Base-by-base conservation (phyloP, 2,329 filamentous ascomycete species). In the Ophidiomyces ophidiicola region DNA sequence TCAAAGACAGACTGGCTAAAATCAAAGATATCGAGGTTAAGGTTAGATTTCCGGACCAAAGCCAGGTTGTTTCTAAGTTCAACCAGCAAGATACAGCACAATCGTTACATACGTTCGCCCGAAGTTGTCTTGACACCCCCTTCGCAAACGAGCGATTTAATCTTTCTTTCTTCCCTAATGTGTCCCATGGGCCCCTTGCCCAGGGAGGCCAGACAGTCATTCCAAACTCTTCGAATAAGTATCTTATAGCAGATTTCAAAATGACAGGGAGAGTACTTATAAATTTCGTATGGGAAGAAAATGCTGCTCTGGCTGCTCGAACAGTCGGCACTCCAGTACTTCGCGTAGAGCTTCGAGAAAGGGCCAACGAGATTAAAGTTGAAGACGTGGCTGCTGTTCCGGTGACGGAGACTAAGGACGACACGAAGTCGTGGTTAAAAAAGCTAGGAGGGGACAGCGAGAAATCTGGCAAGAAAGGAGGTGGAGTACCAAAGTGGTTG, bases 1-100 rank as follows among this genome's bases (percentile, higher is more conserved):
- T 79, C 37, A 72, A 74, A 32, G 76, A 78, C 20, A 78, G 70
- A 46, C 64, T 86, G 1, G 71, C 78, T 4, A 70, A 72, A 4
- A 70, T 87, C 44, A 75, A 72, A 36, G 73, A 74, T 21, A 73
- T 93, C 21, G 71, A 76, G 19, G 70, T 96, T 46, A 85, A 82
- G 47, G 73, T 94, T 34, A 80, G 87, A 18, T 87, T 94, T 50
- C 88, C 88, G 0, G 87, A 96, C 55, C 82, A 87, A 50, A 82
- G 78, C 42, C 77, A 79, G 38, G 75, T 86, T 21, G 75, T 85
- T 36, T 79, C 79, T 62, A 71, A 69, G n/a, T 76, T 92, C 48
- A 71, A 69, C 1, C 74, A 76, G 14, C 57, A 66, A 1, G 79
- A 87, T 38, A 85, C 82, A 0, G 81, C 79, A 1, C 68, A 71